Conservation (phyloP, 2,329 filamentous ascomycete genomes). For the Herpotrichia juniperi region DNA sequence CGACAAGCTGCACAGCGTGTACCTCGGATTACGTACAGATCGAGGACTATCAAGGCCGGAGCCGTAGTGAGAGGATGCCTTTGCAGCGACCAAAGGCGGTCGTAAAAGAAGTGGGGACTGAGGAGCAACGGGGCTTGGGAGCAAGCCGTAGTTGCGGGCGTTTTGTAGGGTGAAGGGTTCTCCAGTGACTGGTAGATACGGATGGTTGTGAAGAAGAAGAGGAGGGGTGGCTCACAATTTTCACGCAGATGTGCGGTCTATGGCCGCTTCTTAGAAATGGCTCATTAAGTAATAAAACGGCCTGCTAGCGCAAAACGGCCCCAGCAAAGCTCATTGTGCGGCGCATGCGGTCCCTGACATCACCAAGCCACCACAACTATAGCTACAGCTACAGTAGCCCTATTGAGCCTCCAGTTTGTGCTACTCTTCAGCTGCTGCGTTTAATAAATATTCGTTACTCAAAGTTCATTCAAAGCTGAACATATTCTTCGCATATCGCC, state of each 20-base stretch:
- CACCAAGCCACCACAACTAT: constrained; percentile 15
- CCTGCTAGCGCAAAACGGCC: constrained; percentile 9
- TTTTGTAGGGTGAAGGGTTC: constrained; percentile 4
- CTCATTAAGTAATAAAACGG: constrained; percentile 23
- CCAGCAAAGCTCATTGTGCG: neutral
- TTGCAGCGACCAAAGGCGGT: constrained; percentile 51
- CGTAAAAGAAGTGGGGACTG: constrained; percentile 16
- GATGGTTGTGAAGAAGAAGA: constrained; percentile 13
- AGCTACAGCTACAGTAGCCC: neutral
- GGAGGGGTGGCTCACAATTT: constrained; percentile 30
- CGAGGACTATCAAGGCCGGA: constrained; percentile 48
- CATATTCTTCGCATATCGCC: neutral
- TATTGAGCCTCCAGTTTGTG: constrained; percentile 6
- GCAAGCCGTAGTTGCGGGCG: constrained; percentile 15
- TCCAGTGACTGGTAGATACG: constrained; percentile 12
- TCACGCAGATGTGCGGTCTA: constrained; percentile 26
- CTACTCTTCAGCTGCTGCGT: neutral
- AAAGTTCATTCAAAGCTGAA: constrained; percentile 1
- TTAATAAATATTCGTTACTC: too few species aligned
- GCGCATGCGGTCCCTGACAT: constrained; percentile 20
- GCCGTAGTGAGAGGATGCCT: constrained; percentile 52
- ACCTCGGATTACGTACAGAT: too few species aligned
- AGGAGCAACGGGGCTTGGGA: constrained; percentile 9
- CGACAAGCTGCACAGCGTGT: too few species aligned
- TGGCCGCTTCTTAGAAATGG: constrained; percentile 23